Base-by-base conservation (phyloP, 1,284 basidiomycete genomes). In the Sphagnurus paluster region DNA sequence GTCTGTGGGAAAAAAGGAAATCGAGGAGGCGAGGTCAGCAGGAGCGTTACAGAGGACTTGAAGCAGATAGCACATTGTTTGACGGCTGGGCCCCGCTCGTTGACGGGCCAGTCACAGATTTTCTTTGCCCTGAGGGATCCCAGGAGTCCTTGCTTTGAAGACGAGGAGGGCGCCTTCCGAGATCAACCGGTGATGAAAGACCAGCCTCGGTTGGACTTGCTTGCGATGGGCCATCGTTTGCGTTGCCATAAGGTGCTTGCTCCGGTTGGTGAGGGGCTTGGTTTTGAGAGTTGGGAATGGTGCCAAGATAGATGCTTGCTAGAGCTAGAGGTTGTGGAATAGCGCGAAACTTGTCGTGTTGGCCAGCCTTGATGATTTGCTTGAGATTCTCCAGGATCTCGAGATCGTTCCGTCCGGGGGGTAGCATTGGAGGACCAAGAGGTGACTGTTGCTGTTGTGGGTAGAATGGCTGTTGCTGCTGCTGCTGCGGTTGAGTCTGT, bases 361-460 rank as follows among this genome's bases (percentile, higher is more conserved):
- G 85, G 44, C 79, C 78, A 30, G 70, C 75, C 59, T 80, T 84
- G 64, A 89, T 88, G 44, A 77, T 70, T 29, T 78, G 69, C 63
- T 89, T 89, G 60, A 89, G 77, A 46, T 79, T 79, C 64, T 88
- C 80, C 49, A 88, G 72, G 36, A 80, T 75, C 60, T 86, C 82
- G 50, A 88, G 73, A 66, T 88, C 86, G 57, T 70, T 76, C 56
- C 78, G 69, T 10, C 76, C 76, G 8, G 72, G 68, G 8, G 71
- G 69, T 0, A 71, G 54, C 11, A 59, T 50, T 52, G 7, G 13
- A 5, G 17, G 30, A n/a, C 11, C 3, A 37, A 39, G 41, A 11
- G 44, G 49, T 38, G 46, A 50, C 21, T 52, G 54, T n/a, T 47
- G 44, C 13, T 37, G 42, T 25, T 47, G 36, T 10, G 43, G 53